Conservation (phyloP, 495 filamentous ascomycete species). For the Penicillium odoratum region DNA sequence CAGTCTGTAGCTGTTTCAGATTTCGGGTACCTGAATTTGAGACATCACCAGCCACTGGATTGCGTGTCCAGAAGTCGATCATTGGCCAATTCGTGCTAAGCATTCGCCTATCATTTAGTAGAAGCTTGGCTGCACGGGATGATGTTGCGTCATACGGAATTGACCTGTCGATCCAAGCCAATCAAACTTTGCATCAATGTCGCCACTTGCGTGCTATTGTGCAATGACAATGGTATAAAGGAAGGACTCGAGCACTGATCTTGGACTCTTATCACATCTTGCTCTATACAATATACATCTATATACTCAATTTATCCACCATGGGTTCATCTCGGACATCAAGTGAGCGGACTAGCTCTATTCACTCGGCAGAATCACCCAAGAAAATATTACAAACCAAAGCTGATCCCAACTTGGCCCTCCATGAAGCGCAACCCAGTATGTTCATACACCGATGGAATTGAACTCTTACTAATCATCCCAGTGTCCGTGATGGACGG, state of each 20-base stretch:
- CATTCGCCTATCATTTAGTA: constrained; percentile 21
- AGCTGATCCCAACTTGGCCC: constrained; percentile 82
- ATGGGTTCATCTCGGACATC: constrained; percentile 31
- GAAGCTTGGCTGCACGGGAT: constrained; percentile 12
- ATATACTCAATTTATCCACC: background rate
- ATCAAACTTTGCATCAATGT: constrained; percentile 16
- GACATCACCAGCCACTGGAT: constrained; percentile 26
- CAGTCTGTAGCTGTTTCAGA: background rate
- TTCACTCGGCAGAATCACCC: constrained; percentile 28
- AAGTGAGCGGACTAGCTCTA: constrained; percentile 30
- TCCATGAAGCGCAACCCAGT: constrained; percentile 86
- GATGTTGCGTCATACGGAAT: constrained; percentile 28
- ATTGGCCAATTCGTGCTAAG: constrained; percentile 29
- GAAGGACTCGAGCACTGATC: too few relatives aligned
- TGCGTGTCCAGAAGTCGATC: constrained; percentile 22
- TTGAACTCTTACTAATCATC: background rate
- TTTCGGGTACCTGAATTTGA: constrained; percentile 15
- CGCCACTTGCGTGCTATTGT: constrained; percentile 25
- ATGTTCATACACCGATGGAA: background rate
- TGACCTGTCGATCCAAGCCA: constrained; percentile 16
- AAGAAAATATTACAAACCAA: constrained; percentile 70
- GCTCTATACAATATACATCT: background rate
- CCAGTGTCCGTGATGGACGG: constrained; percentile 23
- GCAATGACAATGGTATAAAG: too few relatives aligned
- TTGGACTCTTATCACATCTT: too few relatives aligned